Evolutionary conservation across 306 rosid genomes (phyloP).

Genomic region (Spatholobus suberectus): DNA sequence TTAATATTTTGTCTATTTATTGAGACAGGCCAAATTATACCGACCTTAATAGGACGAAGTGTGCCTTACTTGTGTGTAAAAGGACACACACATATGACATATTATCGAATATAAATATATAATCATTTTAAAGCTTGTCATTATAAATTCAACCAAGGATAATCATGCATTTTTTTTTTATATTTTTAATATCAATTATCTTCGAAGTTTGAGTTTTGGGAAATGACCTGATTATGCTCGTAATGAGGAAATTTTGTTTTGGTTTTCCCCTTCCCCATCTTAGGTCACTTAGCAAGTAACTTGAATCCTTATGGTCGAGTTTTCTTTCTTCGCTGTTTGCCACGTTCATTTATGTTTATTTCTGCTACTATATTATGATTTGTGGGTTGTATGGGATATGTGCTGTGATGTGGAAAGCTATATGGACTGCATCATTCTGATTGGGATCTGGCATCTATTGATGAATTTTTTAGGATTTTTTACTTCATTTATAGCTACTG

Average conservation of each 20-base stretch:
- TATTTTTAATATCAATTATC: not conserved
- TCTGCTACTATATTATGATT: too few relatives aligned
- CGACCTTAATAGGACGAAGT: not conserved
- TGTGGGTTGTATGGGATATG: too few relatives aligned
- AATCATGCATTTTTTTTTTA: not conserved
- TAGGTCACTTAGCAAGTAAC: too few relatives aligned
- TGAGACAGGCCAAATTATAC: not conserved
- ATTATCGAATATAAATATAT: not conserved
- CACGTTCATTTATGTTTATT: too few relatives aligned
- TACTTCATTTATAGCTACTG: not conserved
- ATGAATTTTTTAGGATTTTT: not conserved
- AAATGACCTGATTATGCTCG: not conserved
- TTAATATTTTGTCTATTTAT: not conserved
- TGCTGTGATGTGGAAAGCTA: too few relatives aligned
- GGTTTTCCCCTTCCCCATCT: too few relatives aligned
- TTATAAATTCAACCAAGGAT: not conserved
- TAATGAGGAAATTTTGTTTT: not conserved
- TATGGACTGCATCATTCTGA: not conserved
- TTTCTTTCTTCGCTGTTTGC: too few relatives aligned
- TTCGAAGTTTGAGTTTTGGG: not conserved
- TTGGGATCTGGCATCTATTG: not conserved
- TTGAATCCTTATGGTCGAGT: too few relatives aligned
- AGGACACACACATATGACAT: not conserved
- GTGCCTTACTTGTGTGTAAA: not conserved
- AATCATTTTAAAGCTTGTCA: not conserved